Conservation (phyloP, 768 basidiomycete species). For the Holtermanniella nyarrowii region DNA sequence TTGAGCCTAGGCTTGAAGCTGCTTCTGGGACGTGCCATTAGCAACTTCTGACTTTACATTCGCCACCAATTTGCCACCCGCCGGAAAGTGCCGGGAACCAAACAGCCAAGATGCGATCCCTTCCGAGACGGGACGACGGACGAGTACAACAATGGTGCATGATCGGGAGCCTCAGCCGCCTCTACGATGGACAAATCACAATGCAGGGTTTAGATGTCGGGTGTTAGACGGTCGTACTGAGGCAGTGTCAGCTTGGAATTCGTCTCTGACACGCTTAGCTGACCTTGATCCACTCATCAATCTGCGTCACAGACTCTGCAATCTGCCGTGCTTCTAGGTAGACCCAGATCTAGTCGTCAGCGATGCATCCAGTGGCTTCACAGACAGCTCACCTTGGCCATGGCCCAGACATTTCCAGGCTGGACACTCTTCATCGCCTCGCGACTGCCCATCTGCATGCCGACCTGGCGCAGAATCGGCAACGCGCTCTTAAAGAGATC, state of each 20-base stretch:
- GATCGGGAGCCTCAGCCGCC: no score
- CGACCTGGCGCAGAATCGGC: conserved; percentile 84
- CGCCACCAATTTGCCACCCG: no score
- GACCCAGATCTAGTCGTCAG: conserved; percentile 62
- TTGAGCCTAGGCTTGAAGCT: no score
- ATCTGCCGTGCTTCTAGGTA: conserved; percentile 86
- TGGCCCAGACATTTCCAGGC: conserved; percentile 63
- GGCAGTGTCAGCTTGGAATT: conserved; percentile 7
- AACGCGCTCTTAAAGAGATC: conserved; percentile 93
- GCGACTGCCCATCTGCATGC: conserved; percentile 76
- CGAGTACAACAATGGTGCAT: neutral
- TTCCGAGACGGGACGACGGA: neutral
- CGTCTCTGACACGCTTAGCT: conserved; percentile 27
- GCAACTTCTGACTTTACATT: no score
- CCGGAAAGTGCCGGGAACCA: neutral
- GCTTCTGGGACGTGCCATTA: no score
- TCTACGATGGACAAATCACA: neutral
- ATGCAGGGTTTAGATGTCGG: conserved; percentile 43
- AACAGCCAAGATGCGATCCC: neutral
- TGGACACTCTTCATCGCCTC: conserved; percentile 55
- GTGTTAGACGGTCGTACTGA: conserved; percentile 46
- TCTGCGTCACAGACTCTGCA: conserved; percentile 60
- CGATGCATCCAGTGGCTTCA: neutral
- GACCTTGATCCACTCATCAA: conserved; percentile 81
- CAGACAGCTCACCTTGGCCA: conserved; percentile 62